phyloP scores from a whole-genome alignment of 192 early-diverging fungal species.

The Coemansia sp. region DNA sequence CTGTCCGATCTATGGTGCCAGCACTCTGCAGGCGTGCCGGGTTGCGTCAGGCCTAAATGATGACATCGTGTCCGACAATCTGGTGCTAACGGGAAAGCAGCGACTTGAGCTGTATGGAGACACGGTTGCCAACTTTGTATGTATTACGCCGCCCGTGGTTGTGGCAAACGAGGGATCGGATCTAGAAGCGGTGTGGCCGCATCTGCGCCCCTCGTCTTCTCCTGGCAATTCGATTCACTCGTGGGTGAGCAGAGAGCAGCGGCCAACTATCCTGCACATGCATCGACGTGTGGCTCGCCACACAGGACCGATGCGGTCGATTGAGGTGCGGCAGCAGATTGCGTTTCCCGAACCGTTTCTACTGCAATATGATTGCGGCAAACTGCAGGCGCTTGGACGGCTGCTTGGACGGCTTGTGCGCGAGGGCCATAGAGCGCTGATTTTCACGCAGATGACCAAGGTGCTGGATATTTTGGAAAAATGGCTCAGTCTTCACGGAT shows the following conservation, averaged over 20 bases:
- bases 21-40: constrained; percentile 10
- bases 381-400: constrained; percentile 81
- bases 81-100: constrained; percentile 56
- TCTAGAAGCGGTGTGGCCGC: constrained; percentile 24
- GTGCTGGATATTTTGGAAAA: constrained; percentile 94
- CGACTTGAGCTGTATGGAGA: constrained; percentile 9
- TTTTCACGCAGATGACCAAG: constrained; percentile 95
- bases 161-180: constrained; percentile 20
- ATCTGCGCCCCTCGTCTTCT: constrained; percentile 11
- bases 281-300: constrained; percentile 27
- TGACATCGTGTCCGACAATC: constrained; percentile 52
- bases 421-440: constrained; percentile 89
- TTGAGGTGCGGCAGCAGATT: constrained; percentile 66
- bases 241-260: constrained; percentile 11
- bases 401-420: constrained; percentile 80
- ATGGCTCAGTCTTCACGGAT: constrained; percentile 80
- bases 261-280: constrained; percentile 25
- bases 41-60: constrained; percentile 5
- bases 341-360: constrained; percentile 84
- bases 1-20: constrained; percentile 19
- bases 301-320: constrained; percentile 60
- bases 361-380: constrained; percentile 87
- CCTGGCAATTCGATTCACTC: neutral
- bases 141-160: constrained; percentile 37
- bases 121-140: constrained; percentile 32